Conservation (phyloP, 1,284 basidiomycete genomes). For the Tylopilus sp. region DNA sequence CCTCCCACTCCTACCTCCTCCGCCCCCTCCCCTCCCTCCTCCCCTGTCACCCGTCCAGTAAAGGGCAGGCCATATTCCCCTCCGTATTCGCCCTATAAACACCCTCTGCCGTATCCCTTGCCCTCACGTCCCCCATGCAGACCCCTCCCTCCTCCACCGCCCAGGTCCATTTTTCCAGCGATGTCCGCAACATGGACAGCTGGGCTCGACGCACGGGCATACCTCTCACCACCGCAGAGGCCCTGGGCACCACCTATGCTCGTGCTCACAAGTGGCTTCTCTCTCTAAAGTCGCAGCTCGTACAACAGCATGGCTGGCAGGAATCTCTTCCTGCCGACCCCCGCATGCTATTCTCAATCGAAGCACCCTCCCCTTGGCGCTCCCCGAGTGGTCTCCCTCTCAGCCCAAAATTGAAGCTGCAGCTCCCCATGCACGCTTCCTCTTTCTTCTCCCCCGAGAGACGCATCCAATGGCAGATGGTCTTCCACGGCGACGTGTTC, state of each 20-base stretch:
- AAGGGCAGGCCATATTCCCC: slow-evolving; percentile 32
- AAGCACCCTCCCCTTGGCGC: slow-evolving; percentile 73
- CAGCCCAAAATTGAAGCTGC: slow-evolving; percentile 66
- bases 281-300: slow-evolving; percentile 56
- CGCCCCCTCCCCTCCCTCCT: slow-evolving; percentile 4
- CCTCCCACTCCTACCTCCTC: slow-evolving; percentile 13
- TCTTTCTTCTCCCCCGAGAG: slow-evolving; percentile 82
- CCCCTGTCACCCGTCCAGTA: slow-evolving; percentile 29
- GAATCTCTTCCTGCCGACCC: slow-evolving; percentile 58
- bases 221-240: slow-evolving; percentile 75
- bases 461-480: slow-evolving; percentile 83
- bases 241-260: slow-evolving; percentile 73
- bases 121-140: slow-evolving; percentile 35
- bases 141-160: slow-evolving; percentile 42
- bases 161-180: slow-evolving; percentile 72
- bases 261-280: slow-evolving; percentile 73
- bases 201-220: slow-evolving; percentile 76
- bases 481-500: slow-evolving; percentile 80
- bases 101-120: slow-evolving; percentile 4
- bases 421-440: slow-evolving; percentile 72
- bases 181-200: slow-evolving; percentile 74
- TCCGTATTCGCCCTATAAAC: slow-evolving; percentile 29
- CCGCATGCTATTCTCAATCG: slow-evolving; percentile 74
- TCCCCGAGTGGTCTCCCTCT: slow-evolving; percentile 71
- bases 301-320: slow-evolving; percentile 66